Percentiles rank a stretch among this genome's conserved stretches.
Conservation (phyloP, 176 grass and related monocot genomes). For the Juncus effusus region DNA sequence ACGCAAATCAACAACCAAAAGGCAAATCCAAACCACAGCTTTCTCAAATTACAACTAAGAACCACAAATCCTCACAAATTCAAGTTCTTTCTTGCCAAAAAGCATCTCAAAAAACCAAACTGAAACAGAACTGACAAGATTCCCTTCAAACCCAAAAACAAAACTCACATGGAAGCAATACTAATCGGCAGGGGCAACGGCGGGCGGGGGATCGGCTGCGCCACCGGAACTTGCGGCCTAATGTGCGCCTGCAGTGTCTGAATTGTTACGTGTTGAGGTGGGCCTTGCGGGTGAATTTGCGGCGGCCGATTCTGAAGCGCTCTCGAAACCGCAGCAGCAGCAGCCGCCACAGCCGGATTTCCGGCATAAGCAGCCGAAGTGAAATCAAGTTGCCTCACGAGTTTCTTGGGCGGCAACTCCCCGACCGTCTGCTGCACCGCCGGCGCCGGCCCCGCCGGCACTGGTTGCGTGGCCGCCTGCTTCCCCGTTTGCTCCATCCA, state of each 20-base stretch:
- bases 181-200: conserved; percentile 32
- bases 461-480: conserved; percentile 24
- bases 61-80: not conserved
- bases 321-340: conserved; percentile 40
- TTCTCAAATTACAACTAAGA: not conserved
- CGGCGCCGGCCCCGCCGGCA: conserved; percentile 27
- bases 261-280: not conserved
- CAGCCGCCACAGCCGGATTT: conserved; percentile 55
- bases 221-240: conserved; percentile 35
- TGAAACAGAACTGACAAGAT: not conserved
- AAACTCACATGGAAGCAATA: conserved; percentile 43
- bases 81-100: conserved; percentile 15
- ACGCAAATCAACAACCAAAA: no score
- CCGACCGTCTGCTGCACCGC: conserved; percentile 31
- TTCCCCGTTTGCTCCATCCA: conserved; percentile 56
- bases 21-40: no score
- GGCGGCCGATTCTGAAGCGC: conserved; percentile 32
- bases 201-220: conserved; percentile 27
- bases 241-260: conserved; percentile 22
- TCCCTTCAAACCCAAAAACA: not conserved
- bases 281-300: conserved; percentile 22
- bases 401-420: conserved; percentile 62
- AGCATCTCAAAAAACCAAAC: conserved; percentile 2
- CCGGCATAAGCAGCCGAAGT: conserved; percentile 44
- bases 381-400: conserved; percentile 87